A percentile compares a stretch with the other conserved stretches of the same genome.
phyloP scores from a whole-genome alignment of 129 eudicot genomes.

The Flaveria robusta region DNA sequence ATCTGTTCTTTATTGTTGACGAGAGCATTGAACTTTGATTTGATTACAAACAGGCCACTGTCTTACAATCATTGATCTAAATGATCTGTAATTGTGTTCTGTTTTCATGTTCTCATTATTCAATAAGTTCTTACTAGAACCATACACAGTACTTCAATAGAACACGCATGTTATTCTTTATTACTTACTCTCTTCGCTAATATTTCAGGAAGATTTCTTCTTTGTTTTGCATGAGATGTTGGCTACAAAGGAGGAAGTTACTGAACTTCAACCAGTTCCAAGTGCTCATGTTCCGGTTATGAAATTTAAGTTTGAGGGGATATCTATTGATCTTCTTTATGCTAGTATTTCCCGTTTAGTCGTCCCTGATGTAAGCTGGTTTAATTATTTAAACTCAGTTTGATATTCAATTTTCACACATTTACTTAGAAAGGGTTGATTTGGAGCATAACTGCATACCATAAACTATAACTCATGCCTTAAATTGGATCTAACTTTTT shows the following conservation, averaged over 20 bases:
- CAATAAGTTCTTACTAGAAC: neutral
- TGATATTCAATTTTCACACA: neutral
- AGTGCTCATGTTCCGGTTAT: slow-evolving; percentile 98
- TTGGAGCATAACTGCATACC: neutral
- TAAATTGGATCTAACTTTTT: neutral
- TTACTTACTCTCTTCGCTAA: neutral
- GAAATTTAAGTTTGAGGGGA: slow-evolving; percentile 87
- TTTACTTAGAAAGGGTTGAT: neutral
- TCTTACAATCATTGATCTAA: neutral
- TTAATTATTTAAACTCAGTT: neutral
- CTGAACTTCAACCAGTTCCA: slow-evolving; percentile 90
- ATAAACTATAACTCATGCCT: neutral
- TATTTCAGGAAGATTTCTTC: slow-evolving; percentile 74
- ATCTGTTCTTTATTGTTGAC: neutral
- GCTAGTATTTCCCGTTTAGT: slow-evolving; percentile 87
- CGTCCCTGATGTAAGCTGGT: slow-evolving; percentile 81
- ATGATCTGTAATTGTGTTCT: neutral
- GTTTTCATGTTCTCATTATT: neutral
- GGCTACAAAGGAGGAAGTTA: slow-evolving; percentile 70
- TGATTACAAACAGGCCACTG: neutral
- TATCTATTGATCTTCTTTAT: slow-evolving; percentile 91
- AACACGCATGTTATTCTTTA: neutral
- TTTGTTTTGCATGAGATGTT: slow-evolving; percentile 62
- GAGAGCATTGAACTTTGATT: neutral
- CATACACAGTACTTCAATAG: neutral